A percentile compares a stretch with the other conserved stretches of the same genome.
These are phyloP conservation scores for Lanmaoa rubissima DNA, from an alignment of 768 basidiomycete genomes.

Conservation along the genomic window DNA sequence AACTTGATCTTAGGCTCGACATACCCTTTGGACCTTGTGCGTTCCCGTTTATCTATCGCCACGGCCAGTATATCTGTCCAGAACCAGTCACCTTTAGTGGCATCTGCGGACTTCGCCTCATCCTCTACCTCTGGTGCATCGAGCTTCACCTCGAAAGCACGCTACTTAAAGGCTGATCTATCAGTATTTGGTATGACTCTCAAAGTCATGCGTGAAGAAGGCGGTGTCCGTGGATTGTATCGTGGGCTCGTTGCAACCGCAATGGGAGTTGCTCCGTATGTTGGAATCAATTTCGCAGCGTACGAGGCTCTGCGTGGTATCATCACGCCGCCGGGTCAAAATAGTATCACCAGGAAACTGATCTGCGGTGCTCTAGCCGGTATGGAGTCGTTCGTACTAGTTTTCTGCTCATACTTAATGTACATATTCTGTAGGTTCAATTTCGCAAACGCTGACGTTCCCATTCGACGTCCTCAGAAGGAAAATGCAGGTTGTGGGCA, in stretches of 20 bases:
- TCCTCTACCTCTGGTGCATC: conserved; percentile 51
- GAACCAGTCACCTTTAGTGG: conserved; percentile 20
- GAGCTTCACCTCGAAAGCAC: conserved; percentile 25
- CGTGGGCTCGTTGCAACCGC: conserved; percentile 83
- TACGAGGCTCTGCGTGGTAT: conserved; percentile 80
- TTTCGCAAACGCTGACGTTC: conserved; percentile 93
- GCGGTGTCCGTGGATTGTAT: conserved; percentile 83
- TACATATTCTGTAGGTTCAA: conserved; percentile 52
- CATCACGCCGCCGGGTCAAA: conserved; percentile 82
- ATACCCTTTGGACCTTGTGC: conserved; percentile 92
- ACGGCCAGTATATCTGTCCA: conserved; percentile 69
- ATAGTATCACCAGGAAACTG: conserved; percentile 64
- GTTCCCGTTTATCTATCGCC: conserved; percentile 89
- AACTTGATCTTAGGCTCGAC: conserved; percentile 57
- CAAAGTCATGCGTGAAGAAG: conserved; percentile 90
- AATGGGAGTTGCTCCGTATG: conserved; percentile 86
- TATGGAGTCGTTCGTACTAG: conserved; percentile 26
- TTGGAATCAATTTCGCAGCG: conserved; percentile 90
- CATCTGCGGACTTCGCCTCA: conserved; percentile 27
- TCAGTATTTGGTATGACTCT: conserved; percentile 87
- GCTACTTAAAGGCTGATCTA: conserved; percentile 52
- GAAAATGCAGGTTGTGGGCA: conserved; percentile 93
- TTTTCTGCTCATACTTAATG: conserved; percentile 6
- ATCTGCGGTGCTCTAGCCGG: conserved; percentile 86
- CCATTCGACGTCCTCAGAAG: conserved; percentile 93